A percentile compares a stretch with the other conserved stretches of the same genome.
Evolutionary conservation across 164 flowering plant genomes (phyloP).

Genomic region (Annona cherimola): DNA sequence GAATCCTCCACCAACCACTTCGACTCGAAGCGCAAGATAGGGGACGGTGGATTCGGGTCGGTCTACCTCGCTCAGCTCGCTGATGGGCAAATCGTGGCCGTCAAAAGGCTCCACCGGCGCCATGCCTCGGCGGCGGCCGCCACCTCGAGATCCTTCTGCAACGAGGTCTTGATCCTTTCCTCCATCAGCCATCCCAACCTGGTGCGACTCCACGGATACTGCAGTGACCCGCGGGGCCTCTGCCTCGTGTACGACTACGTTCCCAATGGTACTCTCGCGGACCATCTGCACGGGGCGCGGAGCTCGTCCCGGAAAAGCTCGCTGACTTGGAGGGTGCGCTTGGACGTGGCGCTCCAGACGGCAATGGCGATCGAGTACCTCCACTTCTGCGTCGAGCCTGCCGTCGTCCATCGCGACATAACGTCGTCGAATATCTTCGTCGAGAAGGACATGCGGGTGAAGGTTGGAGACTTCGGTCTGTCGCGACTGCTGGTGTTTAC

Average conservation of each 20-base stretch:
- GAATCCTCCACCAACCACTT: slow-evolving; percentile 61
- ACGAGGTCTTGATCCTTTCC: slow-evolving; percentile 75
- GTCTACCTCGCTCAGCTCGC: slow-evolving; percentile 64
- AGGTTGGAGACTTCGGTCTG: slow-evolving; percentile 86
- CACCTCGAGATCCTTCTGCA: slow-evolving; percentile 61
- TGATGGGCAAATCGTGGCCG: slow-evolving; percentile 67
- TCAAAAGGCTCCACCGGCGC: slow-evolving; percentile 64
- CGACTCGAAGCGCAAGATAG: slow-evolving; percentile 70
- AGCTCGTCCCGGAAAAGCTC: slow-evolving; percentile 15
- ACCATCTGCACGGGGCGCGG: slow-evolving; percentile 70
- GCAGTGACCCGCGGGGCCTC: slow-evolving; percentile 80
- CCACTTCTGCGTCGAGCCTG: slow-evolving; percentile 57
- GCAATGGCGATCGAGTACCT: slow-evolving; percentile 77
- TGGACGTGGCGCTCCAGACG: slow-evolving; percentile 66
- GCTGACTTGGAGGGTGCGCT: slow-evolving; percentile 52
- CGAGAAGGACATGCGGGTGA: slow-evolving; percentile 70
- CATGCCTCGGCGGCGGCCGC: slow-evolving; percentile 23
- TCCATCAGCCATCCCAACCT: slow-evolving; percentile 72
- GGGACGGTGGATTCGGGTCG: slow-evolving; percentile 95
- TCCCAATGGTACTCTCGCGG: slow-evolving; percentile 85
- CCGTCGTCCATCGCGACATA: slow-evolving; percentile 83
- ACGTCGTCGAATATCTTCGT: slow-evolving; percentile 80
- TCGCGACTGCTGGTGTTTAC: slow-evolving; percentile 53
- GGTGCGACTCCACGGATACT: slow-evolving; percentile 82
- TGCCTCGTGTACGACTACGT: slow-evolving; percentile 80